A percentile compares a stretch with the other conserved stretches of the same genome.
Evolutionary conservation across 805 yeast species (phyloP).

Genomic region (Maudiozyma bulderi): DNA sequence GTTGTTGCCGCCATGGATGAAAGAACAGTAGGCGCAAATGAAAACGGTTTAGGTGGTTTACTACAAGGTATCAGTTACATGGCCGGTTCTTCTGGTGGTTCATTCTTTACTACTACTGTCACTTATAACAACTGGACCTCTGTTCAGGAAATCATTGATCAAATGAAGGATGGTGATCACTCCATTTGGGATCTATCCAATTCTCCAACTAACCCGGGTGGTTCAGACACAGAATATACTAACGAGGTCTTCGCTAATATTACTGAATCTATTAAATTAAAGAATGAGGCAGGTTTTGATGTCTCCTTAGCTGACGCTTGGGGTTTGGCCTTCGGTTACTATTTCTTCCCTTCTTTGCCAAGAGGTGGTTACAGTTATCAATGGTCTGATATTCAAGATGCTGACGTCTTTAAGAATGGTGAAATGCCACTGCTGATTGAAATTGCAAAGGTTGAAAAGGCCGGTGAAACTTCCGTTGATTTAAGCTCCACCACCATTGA

Average conservation of each 20-base stretch:
- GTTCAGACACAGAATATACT: slow-evolving; percentile 45
- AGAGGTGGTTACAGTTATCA: slow-evolving; percentile 56
- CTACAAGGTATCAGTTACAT: slow-evolving; percentile 62
- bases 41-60: slow-evolving; percentile 60
- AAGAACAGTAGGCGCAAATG: slow-evolving; percentile 47
- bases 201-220: slow-evolving; percentile 53
- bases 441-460: slow-evolving; percentile 55
- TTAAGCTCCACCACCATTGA: slow-evolving; percentile 61
- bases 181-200: slow-evolving; percentile 64
- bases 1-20: slow-evolving; percentile 73
- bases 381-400: slow-evolving; percentile 47
- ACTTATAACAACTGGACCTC: slow-evolving; percentile 64
- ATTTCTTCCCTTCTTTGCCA: slow-evolving; percentile 52
- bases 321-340: slow-evolving; percentile 68
- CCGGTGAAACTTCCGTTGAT: slow-evolving; percentile 45
- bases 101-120: slow-evolving; percentile 67
- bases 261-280: slow-evolving; percentile 40
- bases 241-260: slow-evolving; percentile 43
- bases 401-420: slow-evolving; percentile 49
- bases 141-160: slow-evolving; percentile 46
- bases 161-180: slow-evolving; percentile 22
- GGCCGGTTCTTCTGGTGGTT: slow-evolving; percentile 75
- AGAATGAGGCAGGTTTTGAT: slow-evolving; percentile 54
- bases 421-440: slow-evolving; percentile 65
- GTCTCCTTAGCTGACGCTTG: slow-evolving; percentile 67